These are phyloP conservation scores for Carnegiea gigantea DNA, from an alignment of 179 eudicot genomes.

Conservation along the genomic window DNA sequence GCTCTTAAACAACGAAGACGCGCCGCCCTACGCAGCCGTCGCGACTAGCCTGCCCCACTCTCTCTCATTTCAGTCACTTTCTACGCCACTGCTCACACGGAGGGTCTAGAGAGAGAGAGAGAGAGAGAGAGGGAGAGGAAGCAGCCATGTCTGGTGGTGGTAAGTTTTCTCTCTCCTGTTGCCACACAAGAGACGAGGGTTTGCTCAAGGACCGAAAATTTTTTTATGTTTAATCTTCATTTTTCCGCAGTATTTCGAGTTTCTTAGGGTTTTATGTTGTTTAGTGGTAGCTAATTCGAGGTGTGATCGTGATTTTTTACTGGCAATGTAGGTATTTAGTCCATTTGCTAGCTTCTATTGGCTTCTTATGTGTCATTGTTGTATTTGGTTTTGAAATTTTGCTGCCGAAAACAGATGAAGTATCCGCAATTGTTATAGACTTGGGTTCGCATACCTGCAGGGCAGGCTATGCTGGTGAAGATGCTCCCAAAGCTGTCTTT, in stretches of 20 bases:
- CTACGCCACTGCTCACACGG: not conserved
- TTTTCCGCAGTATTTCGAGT: not conserved
- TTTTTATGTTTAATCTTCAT: not conserved
- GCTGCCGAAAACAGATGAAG: constrained; percentile 65
- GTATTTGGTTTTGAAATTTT: not conserved
- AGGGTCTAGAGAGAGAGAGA: not conserved
- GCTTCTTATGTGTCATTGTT: not conserved
- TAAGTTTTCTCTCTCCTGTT: not conserved
- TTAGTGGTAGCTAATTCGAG: not conserved
- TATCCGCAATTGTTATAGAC: constrained; percentile 87
- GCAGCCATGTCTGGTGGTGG: constrained; percentile 15
- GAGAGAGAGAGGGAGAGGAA: too few relatives aligned
- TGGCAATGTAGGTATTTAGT: not conserved
- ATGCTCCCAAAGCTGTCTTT: constrained; percentile 96
- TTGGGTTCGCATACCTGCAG: constrained; percentile 92
- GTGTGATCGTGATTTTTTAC: not conserved
- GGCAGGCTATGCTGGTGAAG: constrained; percentile 98
- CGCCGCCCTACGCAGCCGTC: too few relatives aligned
- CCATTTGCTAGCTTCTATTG: too few relatives aligned
- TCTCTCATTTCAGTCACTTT: too few relatives aligned
- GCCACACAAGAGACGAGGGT: not conserved
- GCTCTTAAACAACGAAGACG: too few relatives aligned
- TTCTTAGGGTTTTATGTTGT: constrained; percentile 16
- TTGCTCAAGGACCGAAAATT: not conserved
- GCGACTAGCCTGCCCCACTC: too few relatives aligned